phyloP scores from a whole-genome alignment of 768 basidiomycete genomes.

The Termitomyces sp. region DNA sequence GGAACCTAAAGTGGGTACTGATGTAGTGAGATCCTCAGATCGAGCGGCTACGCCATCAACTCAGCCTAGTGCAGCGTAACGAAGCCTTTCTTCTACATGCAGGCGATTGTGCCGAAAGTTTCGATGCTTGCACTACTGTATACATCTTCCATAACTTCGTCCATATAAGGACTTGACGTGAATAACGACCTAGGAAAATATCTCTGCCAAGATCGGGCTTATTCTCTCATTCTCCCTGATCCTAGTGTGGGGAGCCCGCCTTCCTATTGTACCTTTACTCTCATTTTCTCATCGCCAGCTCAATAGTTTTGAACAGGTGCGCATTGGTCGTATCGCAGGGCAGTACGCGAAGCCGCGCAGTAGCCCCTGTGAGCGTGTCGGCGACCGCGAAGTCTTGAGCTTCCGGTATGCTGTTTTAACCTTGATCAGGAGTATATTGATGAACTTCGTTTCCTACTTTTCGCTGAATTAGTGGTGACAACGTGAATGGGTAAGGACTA shows the following conservation, averaged over 20 bases:
- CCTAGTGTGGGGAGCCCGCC: slow-evolving; percentile 86
- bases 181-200: slow-evolving; percentile 59
- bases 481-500: slow-evolving; percentile 76
- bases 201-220: slow-evolving; percentile 82
- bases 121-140: slow-evolving; percentile 86
- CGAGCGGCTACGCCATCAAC: slow-evolving; percentile 76
- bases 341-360: slow-evolving; percentile 96
- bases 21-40: slow-evolving; percentile 41
- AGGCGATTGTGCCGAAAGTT: slow-evolving; percentile 96
- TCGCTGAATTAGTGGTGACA: slow-evolving; percentile 75
- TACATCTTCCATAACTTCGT: slow-evolving; percentile 20
- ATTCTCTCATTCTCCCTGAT: slow-evolving; percentile 95
- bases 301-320: slow-evolving; percentile 39
- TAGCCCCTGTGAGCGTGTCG: slow-evolving; percentile 74
- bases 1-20: not conserved
- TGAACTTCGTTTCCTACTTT: not conserved
- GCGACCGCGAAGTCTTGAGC: slow-evolving; percentile 71
- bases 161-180: slow-evolving; percentile 1
- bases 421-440: not conserved
- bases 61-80: slow-evolving; percentile 75
- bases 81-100: slow-evolving; percentile 95
- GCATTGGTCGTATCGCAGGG: slow-evolving; percentile 90
- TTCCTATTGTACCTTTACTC: slow-evolving; percentile 79
- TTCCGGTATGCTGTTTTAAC: slow-evolving; percentile 61
- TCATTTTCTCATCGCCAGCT: not conserved